Percentiles rank a stretch among this genome's conserved stretches.
Evolutionary conservation across 1,284 basidiomycete genomes (phyloP).

Genomic region (Phlebopus sp.): DNA sequence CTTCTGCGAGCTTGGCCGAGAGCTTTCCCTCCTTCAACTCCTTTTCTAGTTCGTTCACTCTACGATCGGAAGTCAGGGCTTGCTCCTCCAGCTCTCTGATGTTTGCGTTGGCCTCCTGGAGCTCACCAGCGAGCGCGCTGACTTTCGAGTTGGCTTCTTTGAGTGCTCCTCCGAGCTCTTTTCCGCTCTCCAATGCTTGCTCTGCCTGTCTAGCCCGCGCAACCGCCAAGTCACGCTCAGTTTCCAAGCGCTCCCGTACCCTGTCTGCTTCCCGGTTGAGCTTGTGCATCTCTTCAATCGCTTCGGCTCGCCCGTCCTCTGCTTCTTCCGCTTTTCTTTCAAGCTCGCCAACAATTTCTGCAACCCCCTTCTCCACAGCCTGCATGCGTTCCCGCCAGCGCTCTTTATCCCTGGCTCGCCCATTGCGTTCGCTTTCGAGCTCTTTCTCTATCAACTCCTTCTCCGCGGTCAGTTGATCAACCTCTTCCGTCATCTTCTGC

Average conservation of each 20-base stretch:
- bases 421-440: conserved; percentile 52
- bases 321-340: conserved; percentile 54
- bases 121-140: conserved; percentile 48
- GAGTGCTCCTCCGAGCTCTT: conserved; percentile 63
- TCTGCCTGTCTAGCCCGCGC: conserved; percentile 63
- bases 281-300: conserved; percentile 39
- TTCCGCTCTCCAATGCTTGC: conserved; percentile 51
- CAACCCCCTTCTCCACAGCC: conserved; percentile 67
- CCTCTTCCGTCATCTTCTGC: conserved; percentile 48
- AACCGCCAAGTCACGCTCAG: conserved; percentile 52
- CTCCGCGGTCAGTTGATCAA: conserved; percentile 38
- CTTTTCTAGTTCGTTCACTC: conserved; percentile 51
- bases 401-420: conserved; percentile 59
- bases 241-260: conserved; percentile 41
- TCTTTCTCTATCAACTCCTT: conserved; percentile 39
- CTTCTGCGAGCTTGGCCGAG: conserved; percentile 31
- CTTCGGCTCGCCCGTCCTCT: conserved; percentile 42
- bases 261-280: conserved; percentile 46
- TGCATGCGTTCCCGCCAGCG: conserved; percentile 64
- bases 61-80: conserved; percentile 44
- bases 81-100: conserved; percentile 58
- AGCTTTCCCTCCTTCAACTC: conserved; percentile 52
- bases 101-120: conserved; percentile 54
- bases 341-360: conserved; percentile 60
- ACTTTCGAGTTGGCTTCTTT: conserved; percentile 62